These are phyloP conservation scores for Symbiodinium pilosum DNA, from an alignment of 73 alveolate genomes.

Conservation along the genomic window DNA sequence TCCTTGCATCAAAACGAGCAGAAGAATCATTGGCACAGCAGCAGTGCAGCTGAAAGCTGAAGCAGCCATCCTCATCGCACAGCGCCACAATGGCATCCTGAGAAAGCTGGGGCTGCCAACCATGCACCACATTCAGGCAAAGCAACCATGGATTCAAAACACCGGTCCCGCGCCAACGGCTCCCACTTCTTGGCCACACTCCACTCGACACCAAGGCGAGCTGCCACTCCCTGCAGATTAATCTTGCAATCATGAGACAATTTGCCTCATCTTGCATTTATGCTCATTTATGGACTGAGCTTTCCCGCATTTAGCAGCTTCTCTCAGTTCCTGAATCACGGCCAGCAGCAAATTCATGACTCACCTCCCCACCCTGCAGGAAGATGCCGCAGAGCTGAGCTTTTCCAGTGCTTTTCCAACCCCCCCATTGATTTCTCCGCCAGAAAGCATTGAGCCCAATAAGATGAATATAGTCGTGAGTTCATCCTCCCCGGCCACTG, in stretches of 20 bases:
- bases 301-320: no score
- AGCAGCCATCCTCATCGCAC: conserved; percentile 17
- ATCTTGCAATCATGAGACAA: not conserved
- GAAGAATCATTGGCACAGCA: not conserved
- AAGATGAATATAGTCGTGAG: no score
- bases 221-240: conserved; percentile 68
- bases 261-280: no score
- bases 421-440: no score
- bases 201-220: conserved; percentile 60
- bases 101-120: not conserved
- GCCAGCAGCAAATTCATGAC: no score
- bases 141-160: not conserved
- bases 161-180: conserved; percentile 56
- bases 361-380: no score
- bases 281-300: no score
- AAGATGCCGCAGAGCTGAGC: no score
- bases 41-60: not conserved
- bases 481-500: no score
- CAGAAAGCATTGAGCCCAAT: no score
- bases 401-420: no score
- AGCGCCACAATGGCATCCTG: conserved; percentile 62
- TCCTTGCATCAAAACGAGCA: not conserved
- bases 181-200: conserved; percentile 90
- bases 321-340: no score
- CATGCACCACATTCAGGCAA: not conserved